phyloP scores from a whole-genome alignment of 2,329 filamentous ascomycete species.

The Fulvia fulva region DNA sequence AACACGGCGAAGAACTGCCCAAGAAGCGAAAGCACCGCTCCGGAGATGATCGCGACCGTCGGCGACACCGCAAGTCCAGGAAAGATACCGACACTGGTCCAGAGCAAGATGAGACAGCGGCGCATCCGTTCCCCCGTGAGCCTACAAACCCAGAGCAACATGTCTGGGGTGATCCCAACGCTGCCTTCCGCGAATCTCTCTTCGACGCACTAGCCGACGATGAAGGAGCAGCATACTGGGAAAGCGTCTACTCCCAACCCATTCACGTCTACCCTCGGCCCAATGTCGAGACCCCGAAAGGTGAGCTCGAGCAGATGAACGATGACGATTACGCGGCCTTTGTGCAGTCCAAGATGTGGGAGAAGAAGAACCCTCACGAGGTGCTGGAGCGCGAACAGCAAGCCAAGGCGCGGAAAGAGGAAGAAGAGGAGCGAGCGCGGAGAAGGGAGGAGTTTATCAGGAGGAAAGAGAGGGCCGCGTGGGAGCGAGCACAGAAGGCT shows the following conservation, averaged over 20 bases:
- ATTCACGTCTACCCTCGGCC: slow-evolving; percentile 79
- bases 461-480: slow-evolving; percentile 34
- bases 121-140: slow-evolving; percentile 34
- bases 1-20: slow-evolving; percentile 16
- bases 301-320: slow-evolving; percentile 73
- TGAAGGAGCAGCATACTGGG: slow-evolving; percentile 93
- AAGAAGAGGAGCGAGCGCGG: slow-evolving; percentile 41
- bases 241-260: slow-evolving; percentile 92
- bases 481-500: slow-evolving; percentile 33
- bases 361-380: slow-evolving; percentile 82
- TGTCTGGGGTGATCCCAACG: slow-evolving; percentile 57
- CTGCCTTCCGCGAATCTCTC: slow-evolving; percentile 85
- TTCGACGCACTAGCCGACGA: slow-evolving; percentile 97
- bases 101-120: slow-evolving; percentile 11
- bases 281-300: slow-evolving; percentile 49
- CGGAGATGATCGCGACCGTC: slow-evolving; percentile 6
- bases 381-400: slow-evolving; percentile 68
- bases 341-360: slow-evolving; percentile 89
- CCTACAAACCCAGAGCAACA: slow-evolving; percentile 21
- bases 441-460: slow-evolving; percentile 40
- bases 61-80: slow-evolving; percentile 14
- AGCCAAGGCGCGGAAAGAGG: slow-evolving; percentile 48
- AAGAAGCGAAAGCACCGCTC: slow-evolving; percentile 24
- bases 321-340: slow-evolving; percentile 89
- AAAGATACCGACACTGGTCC: slow-evolving; percentile 5